Conservation (phyloP, 2,329 filamentous ascomycete genomes). For the Ascomycota sp. region DNA sequence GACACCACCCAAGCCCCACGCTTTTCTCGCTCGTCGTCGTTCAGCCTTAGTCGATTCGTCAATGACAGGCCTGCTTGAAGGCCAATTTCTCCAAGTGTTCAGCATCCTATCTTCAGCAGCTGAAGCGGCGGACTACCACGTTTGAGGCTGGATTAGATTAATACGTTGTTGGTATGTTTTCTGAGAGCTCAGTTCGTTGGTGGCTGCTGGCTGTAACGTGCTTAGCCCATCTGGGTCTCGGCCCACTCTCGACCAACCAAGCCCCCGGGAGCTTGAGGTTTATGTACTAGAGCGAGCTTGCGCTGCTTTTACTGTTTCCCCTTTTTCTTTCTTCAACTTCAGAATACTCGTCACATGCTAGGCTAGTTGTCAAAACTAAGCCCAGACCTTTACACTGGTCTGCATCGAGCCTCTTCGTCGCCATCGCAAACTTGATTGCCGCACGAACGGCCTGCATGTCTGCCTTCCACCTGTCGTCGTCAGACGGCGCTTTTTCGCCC, state of each 20-base stretch:
- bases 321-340: too few species aligned
- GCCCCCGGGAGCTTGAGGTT: too few species aligned
- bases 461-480: not conserved
- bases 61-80: conserved; percentile 1
- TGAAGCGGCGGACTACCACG: conserved; percentile 2
- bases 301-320: too few species aligned
- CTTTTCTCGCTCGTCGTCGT: not conserved
- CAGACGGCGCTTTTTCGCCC: not conserved
- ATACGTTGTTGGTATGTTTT: not conserved
- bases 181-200: not conserved
- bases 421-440: conserved; percentile 1
- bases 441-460: conserved; percentile 1
- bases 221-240: too few species aligned
- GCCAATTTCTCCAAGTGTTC: not conserved
- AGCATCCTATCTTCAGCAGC: conserved; percentile 1
- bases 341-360: too few species aligned
- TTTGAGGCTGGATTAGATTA: conserved; percentile 1
- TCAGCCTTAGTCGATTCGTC: not conserved
- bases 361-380: too few species aligned
- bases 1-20: not conserved
- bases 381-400: too few species aligned
- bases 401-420: conserved; percentile 1
- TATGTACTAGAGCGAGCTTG: too few species aligned
- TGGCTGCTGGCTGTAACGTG: not conserved
- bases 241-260: too few species aligned